Conservation (phyloP, 2,329 filamentous ascomycete species). For the Colletotrichum sp. region DNA sequence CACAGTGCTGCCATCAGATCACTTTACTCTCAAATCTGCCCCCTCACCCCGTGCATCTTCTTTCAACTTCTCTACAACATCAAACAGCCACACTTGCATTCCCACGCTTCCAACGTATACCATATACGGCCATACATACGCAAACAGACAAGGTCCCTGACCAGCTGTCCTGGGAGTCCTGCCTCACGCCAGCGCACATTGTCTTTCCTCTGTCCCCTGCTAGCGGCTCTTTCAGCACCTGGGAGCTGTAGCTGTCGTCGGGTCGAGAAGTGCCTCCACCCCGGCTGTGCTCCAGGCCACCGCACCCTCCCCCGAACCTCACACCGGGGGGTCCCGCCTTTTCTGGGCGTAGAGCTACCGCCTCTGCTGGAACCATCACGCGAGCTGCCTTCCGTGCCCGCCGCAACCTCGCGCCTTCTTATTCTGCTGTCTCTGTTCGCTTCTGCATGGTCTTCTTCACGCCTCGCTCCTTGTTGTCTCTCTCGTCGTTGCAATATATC, state of each 20-base stretch:
- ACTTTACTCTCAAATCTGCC: not conserved
- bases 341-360: conserved; percentile 5
- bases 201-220: not conserved
- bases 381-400: conserved; percentile 11
- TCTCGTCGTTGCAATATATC: not conserved
- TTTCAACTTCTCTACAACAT: not conserved
- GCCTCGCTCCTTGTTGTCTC: not conserved
- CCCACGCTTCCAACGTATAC: not conserved
- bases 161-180: not conserved
- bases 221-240: not conserved
- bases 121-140: not conserved
- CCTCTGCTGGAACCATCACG: conserved; percentile 17
- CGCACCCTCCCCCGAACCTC: conserved; percentile 14
- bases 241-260: not conserved
- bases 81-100: not conserved
- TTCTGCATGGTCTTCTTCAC: not conserved
- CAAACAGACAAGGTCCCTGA: not conserved
- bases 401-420: not conserved
- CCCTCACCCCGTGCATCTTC: not conserved
- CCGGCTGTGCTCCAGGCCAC: conserved; percentile 6
- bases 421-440: not conserved
- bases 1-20: not conserved
- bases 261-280: conserved; percentile 2
- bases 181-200: not conserved
- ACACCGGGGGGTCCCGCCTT: conserved; percentile 15